A percentile compares a stretch with the other conserved stretches of the same genome.
Evolutionary conservation across 192 early-diverging fungal species (phyloP).

Genomic region (Linnemannia schmuckeri): DNA sequence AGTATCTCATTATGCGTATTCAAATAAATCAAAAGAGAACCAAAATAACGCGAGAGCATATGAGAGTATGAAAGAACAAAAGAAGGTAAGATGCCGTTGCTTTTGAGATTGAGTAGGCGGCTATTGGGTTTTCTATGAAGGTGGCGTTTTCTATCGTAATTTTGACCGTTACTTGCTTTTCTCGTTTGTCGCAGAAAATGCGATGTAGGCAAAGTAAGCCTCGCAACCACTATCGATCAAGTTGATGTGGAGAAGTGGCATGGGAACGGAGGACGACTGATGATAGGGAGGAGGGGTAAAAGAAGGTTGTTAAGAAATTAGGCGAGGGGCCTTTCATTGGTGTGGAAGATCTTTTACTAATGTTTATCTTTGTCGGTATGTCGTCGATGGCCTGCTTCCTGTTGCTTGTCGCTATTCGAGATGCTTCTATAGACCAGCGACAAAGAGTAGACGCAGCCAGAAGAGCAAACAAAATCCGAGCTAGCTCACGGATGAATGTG

Average conservation of each 20-base stretch:
- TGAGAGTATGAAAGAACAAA: not conserved
- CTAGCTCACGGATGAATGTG: not conserved
- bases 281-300: not conserved
- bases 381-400: not conserved
- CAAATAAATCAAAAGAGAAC: not conserved
- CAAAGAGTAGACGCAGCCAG: not conserved
- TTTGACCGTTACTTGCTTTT: too few species aligned
- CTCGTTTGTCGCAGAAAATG: too few species aligned
- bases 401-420: not conserved
- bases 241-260: too few species aligned
- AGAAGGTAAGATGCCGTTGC: not conserved
- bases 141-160: too few species aligned
- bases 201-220: too few species aligned
- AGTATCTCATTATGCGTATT: not conserved
- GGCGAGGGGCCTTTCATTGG: not conserved
- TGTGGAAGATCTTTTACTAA: conserved; percentile 7
- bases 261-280: too few species aligned
- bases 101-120: too few species aligned
- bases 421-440: not conserved
- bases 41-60: not conserved
- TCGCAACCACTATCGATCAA: too few species aligned
- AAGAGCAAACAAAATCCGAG: not conserved
- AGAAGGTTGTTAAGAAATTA: conserved; percentile 1
- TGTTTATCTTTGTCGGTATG: not conserved
- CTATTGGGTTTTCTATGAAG: too few species aligned